A percentile compares a stretch with the other conserved stretches of the same genome.
These are phyloP conservation scores for Sporothrix luriei DNA, from an alignment of 2,329 filamentous ascomycete genomes.

Conservation along the genomic window DNA sequence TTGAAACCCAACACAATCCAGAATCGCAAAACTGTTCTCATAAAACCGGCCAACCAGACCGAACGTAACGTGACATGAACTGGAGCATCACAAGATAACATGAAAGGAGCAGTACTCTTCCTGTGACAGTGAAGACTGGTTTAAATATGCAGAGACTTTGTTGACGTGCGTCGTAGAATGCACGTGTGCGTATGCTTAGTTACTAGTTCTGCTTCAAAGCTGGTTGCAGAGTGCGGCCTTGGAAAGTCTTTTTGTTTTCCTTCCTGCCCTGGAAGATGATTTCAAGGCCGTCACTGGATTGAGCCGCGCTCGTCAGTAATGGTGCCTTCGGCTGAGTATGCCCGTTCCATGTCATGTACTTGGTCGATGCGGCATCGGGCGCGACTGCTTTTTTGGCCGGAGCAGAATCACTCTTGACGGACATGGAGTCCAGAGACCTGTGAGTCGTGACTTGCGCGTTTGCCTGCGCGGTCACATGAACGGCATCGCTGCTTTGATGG, in stretches of 20 bases:
- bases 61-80: conserved; percentile 19
- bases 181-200: background rate
- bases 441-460: background rate
- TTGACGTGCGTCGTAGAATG: background rate
- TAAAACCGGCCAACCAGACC: background rate
- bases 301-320: conserved; percentile 35
- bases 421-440: conserved; percentile 29
- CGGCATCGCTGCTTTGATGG: background rate
- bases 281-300: conserved; percentile 36
- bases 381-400: background rate
- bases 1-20: background rate
- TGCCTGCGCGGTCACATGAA: background rate
- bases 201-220: conserved; percentile 25
- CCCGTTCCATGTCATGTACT: conserved; percentile 38
- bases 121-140: background rate
- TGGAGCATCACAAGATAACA: conserved; percentile 7
- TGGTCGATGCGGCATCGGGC: conserved; percentile 31
- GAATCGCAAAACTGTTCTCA: background rate
- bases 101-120: background rate
- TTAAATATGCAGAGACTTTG: background rate
- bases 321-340: conserved; percentile 31
- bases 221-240: background rate
- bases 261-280: conserved; percentile 33
- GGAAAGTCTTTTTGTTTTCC: conserved; percentile 25
- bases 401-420: conserved; percentile 35